Evolutionary conservation across 2,329 filamentous ascomycete genomes (phyloP).

Genomic region (Trichocomaceae sp.): DNA sequence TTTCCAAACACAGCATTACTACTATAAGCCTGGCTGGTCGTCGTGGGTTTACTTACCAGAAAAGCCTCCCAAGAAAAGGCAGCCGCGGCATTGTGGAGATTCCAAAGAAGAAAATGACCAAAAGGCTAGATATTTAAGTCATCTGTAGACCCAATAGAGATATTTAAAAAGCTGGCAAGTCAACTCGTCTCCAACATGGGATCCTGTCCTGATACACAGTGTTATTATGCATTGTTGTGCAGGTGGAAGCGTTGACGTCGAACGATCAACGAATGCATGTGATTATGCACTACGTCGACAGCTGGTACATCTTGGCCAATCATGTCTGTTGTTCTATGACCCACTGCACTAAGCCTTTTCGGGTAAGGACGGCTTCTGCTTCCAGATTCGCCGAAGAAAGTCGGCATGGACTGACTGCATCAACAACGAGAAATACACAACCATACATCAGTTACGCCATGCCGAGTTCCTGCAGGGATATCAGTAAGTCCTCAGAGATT

Average conservation of each 20-base stretch:
- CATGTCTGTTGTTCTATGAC: background rate
- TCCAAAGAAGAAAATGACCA: background rate
- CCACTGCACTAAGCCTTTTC: background rate
- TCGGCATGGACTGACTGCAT: background rate
- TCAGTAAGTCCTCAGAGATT: conserved; percentile 58
- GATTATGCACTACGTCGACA: conserved; percentile 1
- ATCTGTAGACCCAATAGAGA: background rate
- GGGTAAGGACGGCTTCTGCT: background rate
- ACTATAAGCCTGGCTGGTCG: background rate
- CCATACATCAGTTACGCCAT: conserved; percentile 44
- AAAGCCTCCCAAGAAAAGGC: conserved; percentile 57
- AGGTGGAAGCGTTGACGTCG: background rate
- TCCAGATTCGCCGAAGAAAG: background rate
- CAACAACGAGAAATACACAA: background rate
- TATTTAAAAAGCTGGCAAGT: background rate
- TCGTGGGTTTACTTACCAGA: conserved; percentile 33
- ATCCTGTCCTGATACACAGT: background rate
- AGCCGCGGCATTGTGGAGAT: conserved; percentile 47
- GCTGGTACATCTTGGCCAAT: background rate
- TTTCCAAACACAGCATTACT: background rate
- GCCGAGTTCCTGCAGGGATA: conserved; percentile 95
- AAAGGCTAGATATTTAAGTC: background rate
- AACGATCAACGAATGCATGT: conserved; percentile 5
- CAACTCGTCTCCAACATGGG: background rate
- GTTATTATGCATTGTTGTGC: background rate